phyloP scores from a whole-genome alignment of 2,329 filamentous ascomycete genomes.

The Fusarium sp. region DNA sequence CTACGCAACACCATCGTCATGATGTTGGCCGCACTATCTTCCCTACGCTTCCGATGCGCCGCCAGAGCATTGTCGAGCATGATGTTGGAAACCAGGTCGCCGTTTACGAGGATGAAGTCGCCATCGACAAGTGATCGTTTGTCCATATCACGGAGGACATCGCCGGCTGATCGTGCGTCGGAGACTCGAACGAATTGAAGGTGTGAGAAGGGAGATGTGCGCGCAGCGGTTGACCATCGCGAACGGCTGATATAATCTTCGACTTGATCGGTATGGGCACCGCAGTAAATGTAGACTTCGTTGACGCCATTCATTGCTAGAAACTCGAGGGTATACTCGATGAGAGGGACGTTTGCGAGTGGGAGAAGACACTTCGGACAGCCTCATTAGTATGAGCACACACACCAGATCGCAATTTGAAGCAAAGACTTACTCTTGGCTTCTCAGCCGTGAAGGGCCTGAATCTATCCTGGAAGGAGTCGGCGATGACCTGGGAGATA shows the following conservation, averaged over 20 bases:
- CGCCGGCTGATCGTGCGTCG: slow-evolving; percentile 87
- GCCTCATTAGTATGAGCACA: slow-evolving; percentile 35
- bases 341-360: slow-evolving; percentile 91
- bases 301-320: slow-evolving; percentile 95
- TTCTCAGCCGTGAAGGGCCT: slow-evolving; percentile 88
- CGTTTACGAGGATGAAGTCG: slow-evolving; percentile 93
- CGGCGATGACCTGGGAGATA: slow-evolving; percentile 78
- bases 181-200: slow-evolving; percentile 87
- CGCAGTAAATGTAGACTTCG: slow-evolving; percentile 92
- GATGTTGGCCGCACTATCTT: slow-evolving; percentile 91
- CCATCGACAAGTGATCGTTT: slow-evolving; percentile 85
- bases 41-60: slow-evolving; percentile 82
- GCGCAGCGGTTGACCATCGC: slow-evolving; percentile 72
- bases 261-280: slow-evolving; percentile 86
- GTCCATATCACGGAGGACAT: slow-evolving; percentile 94
- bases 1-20: slow-evolving; percentile 95
- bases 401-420: neutral
- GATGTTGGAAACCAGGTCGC: slow-evolving; percentile 91
- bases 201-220: slow-evolving; percentile 75
- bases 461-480: slow-evolving; percentile 95
- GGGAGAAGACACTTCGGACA: slow-evolving; percentile 84
- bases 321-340: slow-evolving; percentile 98
- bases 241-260: slow-evolving; percentile 88
- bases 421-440: slow-evolving; percentile 75
- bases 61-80: slow-evolving; percentile 83